Conservation (phyloP, 768 basidiomycete species). For the Omphalotus guepiniiformis region DNA sequence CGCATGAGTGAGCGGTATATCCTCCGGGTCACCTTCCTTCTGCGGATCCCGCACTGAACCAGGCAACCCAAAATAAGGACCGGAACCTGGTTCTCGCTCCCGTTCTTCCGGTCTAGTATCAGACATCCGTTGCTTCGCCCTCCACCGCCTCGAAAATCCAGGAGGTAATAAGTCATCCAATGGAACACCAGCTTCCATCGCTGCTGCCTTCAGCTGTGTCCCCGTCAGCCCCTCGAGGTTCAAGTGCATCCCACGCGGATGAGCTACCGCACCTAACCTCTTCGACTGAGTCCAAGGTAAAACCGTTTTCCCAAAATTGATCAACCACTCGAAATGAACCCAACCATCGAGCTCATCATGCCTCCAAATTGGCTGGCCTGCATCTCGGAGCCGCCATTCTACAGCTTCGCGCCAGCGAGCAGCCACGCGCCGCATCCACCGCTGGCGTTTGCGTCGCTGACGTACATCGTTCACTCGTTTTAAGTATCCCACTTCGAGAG, state of each 20-base stretch:
- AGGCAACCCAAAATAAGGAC: neutral
- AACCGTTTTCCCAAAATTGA: slow-evolving; percentile 8
- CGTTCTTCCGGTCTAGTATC: slow-evolving; percentile 9
- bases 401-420: slow-evolving; percentile 57
- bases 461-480: slow-evolving; percentile 47
- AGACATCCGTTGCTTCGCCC: neutral
- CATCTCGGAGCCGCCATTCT: slow-evolving; percentile 55
- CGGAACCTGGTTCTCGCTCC: neutral
- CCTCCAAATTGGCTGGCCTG: slow-evolving; percentile 46
- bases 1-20: slow-evolving; percentile 45
- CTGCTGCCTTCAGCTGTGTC: slow-evolving; percentile 54
- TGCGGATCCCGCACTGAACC: neutral
- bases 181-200: slow-evolving; percentile 65
- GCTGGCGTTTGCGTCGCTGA: slow-evolving; percentile 38
- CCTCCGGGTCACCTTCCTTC: slow-evolving; percentile 7
- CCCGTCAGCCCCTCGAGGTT: slow-evolving; percentile 59
- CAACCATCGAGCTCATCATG: neutral
- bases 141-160: slow-evolving; percentile 22
- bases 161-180: slow-evolving; percentile 46
- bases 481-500: slow-evolving; percentile 61
- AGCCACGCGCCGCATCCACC: slow-evolving; percentile 40
- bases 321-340: slow-evolving; percentile 7
- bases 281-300: slow-evolving; percentile 16
- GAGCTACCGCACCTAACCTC: slow-evolving; percentile 16
- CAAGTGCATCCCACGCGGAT: slow-evolving; percentile 49